These are phyloP conservation scores for Hanseniaspora clermontiae DNA, from an alignment of 805 yeast species.

Conservation along the genomic window DNA sequence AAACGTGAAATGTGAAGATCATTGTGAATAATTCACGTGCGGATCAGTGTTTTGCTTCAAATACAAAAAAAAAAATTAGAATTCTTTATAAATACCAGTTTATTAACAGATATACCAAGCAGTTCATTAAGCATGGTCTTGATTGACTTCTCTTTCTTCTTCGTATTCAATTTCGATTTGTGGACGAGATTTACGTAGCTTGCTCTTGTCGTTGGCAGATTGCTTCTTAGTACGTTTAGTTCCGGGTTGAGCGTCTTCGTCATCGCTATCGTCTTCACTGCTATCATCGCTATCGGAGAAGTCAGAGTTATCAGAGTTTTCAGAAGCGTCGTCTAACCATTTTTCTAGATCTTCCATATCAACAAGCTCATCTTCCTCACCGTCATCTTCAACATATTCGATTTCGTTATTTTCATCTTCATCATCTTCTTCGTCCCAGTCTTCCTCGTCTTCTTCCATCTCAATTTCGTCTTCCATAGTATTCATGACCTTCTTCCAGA, in stretches of 20 bases:
- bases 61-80: not conserved
- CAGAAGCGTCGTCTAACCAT: constrained; percentile 54
- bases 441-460: constrained; percentile 36
- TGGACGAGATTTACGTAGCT: constrained; percentile 34
- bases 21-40: not conserved
- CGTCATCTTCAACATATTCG: constrained; percentile 83
- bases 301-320: constrained; percentile 27
- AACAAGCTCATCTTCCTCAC: constrained; percentile 75
- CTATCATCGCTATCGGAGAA: constrained; percentile 30
- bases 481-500: constrained; percentile 90
- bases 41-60: not conserved
- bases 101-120: constrained; percentile 16
- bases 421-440: constrained; percentile 35
- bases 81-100: not conserved
- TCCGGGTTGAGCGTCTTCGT: constrained; percentile 28
- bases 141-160: constrained; percentile 39
- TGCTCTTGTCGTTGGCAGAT: constrained; percentile 66
- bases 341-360: constrained; percentile 87
- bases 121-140: constrained; percentile 18
- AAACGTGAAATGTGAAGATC: too few relatives aligned
- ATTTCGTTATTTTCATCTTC: constrained; percentile 48
- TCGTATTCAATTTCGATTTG: constrained; percentile 77
- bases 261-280: constrained; percentile 30
- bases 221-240: constrained; percentile 60
- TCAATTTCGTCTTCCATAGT: constrained; percentile 62